phyloP scores from a whole-genome alignment of 2,329 filamentous ascomycete genomes.

The Sporothrix humicola region DNA sequence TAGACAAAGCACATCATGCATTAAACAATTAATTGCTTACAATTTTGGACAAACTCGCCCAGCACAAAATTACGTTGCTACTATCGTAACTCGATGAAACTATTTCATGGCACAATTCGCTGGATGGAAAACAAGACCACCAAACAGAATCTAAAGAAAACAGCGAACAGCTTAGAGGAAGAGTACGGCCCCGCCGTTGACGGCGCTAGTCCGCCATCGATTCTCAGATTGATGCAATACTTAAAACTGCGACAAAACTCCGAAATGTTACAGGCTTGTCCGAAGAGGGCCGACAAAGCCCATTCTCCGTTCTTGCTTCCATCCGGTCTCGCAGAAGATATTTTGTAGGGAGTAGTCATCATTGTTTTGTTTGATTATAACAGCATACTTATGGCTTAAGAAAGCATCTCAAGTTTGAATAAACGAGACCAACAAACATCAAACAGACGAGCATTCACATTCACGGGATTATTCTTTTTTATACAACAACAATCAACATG shows the following conservation, averaged over 20 bases:
- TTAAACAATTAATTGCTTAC: background rate
- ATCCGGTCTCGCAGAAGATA: background rate
- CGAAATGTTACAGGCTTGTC: background rate
- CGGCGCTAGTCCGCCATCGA: background rate
- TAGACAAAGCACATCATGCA: background rate
- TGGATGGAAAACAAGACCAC: background rate
- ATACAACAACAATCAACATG: background rate
- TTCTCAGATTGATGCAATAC: background rate
- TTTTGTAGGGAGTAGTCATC: background rate
- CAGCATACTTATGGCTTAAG: background rate
- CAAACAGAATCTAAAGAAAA: background rate
- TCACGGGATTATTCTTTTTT: background rate
- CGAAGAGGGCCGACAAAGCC: background rate
- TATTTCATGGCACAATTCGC: background rate
- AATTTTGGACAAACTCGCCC: background rate
- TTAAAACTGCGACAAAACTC: background rate
- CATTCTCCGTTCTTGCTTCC: background rate
- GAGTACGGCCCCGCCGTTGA: background rate
- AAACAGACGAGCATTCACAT: background rate
- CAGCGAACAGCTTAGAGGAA: background rate
- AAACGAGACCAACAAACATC: background rate
- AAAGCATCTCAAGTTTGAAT: background rate
- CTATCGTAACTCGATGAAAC: background rate
- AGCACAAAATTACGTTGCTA: background rate
- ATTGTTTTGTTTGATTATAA: background rate